phyloP scores from a whole-genome alignment of 1,284 basidiomycete species.

The Tilletia horrida region DNA sequence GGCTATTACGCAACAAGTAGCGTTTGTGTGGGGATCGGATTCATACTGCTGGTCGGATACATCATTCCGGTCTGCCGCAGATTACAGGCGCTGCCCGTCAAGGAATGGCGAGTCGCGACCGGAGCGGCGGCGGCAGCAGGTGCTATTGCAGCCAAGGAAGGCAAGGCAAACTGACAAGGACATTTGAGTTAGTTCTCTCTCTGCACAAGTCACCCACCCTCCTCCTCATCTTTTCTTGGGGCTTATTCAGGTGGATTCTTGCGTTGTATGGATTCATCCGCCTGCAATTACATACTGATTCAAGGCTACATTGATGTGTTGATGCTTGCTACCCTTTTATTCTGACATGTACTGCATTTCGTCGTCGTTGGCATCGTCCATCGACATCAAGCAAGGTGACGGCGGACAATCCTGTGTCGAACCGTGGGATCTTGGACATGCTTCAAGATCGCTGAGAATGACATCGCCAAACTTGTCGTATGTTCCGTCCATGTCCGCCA shows the following conservation, averaged over 20 bases:
- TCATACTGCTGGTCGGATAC: conserved; percentile 69
- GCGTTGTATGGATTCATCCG: too few species aligned
- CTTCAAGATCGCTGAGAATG: not conserved
- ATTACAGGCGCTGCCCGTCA: conserved; percentile 63
- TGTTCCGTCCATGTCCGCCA: too few species aligned
- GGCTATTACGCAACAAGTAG: conserved; percentile 86
- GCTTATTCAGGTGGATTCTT: too few species aligned
- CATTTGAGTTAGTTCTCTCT: too few species aligned
- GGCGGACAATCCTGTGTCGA: not conserved
- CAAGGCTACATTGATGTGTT: too few species aligned
- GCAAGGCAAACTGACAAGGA: not conserved
- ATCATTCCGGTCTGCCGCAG: conserved; percentile 79
- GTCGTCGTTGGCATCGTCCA: not conserved
- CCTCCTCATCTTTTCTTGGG: too few species aligned
- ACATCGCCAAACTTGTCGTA: not conserved
- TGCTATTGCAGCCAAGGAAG: not conserved
- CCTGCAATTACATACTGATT: too few species aligned
- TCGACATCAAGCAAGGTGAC: not conserved
- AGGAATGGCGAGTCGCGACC: conserved; percentile 42
- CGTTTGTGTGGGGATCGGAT: conserved; percentile 73
- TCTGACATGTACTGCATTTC: not conserved
- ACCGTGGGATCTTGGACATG: too few species aligned
- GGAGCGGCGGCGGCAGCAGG: not conserved
- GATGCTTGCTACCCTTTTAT: not conserved
- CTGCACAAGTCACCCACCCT: too few species aligned